Base-by-base conservation (phyloP, 1,139 yeast species). In the Blastobotrys buckinghamii region DNA sequence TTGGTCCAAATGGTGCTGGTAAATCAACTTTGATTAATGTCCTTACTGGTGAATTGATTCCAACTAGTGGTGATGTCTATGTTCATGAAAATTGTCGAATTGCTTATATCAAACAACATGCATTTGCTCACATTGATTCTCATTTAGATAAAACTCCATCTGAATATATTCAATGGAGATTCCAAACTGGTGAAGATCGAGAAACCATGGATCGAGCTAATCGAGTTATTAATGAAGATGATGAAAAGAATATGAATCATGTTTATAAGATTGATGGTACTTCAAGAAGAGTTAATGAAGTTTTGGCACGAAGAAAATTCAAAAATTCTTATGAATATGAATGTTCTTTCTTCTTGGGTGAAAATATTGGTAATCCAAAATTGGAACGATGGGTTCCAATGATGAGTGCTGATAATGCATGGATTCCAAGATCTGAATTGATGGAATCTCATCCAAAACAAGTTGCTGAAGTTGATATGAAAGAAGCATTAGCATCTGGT, bases 171-270 rank as follows among this genome's bases (percentile, higher is more conserved):
- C 98, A 92, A 81, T 92, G 98, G 98, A 90, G 98, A 83, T 92
- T 90, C 97, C 98, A 92, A 81, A 92, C 98, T 71, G 98, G 98
- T 88, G 98, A 92, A 80, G 98, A 92, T 77, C 88, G 98, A 81
- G 98, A 92, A 81, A 92, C 98, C 76, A 92, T 92, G 97, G 98
- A 92, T 81, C 88, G 97, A 81, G 98, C 98, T 73, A 88, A 95
- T 74, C 88, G 98, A 82, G 94, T 85, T 76, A 88, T 92, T 72
- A 89, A 86, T 72, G 98, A 92, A 78, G 78, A 80, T 66, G 98
- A 92, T 77, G 97, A 90, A 80, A 82, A 83, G 75, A 87, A 95
- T 72, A 92, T 92, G 98, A 89, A 90, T 92, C 92, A 90, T 83
- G 84, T 92, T 76, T 92, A 89, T 90, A 89, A 86, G 83, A 81